Base-by-base conservation (phyloP, 768 basidiomycete species). In the Russula earlei region DNA sequence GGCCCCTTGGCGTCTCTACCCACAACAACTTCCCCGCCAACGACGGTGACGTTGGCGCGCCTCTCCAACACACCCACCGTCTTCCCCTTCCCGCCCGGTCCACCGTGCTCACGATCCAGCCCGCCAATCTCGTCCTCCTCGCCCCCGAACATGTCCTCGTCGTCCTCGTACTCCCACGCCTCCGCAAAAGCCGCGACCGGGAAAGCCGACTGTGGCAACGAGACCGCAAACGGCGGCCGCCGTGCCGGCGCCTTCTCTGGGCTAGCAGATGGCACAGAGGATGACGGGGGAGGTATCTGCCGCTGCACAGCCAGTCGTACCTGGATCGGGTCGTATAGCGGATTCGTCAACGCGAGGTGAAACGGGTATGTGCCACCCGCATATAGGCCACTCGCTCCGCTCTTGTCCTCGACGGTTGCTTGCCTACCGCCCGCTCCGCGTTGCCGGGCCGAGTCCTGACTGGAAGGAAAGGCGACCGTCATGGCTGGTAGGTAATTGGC, bases 81-180 rank as follows among this genome's bases (percentile, higher is more conserved):
- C 67, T 84, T 82, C 38, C 69, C 66, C 67, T 71, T 74, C 43
- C 72, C 68, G 63, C 71, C 74, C 38, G 73, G 25, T 72, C 78
- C 63, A 78, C 80, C 65, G 73, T 70, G 63, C 78, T 74, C 58
- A 20, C 65, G 69, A 19, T 67, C 69, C n/a, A 68, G 56, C 27
- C 66, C 69, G 45, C 66, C 69, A 52, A 68, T 61, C 24, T 72
- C 72, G 20, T 72, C 71, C 33, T 71, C 72, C 31, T 78, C 77
- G 12, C 74, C 73, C 36, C 79, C 81, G 63, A 85, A 85, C 87
- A 90, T 88, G 42, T 77, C 78, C 44, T 91, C 92, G 55, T 95
- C 92, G 56, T 93, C 93, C 52, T 96, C 95, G 59, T 93, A 96
- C 68, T 98, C 93, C 95, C 95, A 98, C 33, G 91, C 91, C 67